phyloP scores from a whole-genome alignment of 148 eudicot species.

The Camellia lanceoleosa region DNA sequence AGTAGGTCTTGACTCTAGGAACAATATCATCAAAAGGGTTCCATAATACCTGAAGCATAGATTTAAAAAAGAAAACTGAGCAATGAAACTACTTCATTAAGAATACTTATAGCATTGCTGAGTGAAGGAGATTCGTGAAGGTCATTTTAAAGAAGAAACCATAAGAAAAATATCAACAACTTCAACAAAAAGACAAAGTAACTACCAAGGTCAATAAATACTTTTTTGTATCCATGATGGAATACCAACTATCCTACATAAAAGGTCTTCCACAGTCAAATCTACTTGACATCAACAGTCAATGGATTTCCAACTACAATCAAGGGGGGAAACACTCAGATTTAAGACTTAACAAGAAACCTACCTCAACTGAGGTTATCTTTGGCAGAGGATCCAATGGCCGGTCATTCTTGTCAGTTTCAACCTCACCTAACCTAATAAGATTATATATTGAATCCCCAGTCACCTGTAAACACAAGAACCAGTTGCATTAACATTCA shows the following conservation, averaged over 20 bases:
- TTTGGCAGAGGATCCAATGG: conserved; percentile 88
- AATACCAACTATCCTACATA: background rate
- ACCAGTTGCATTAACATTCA: background rate
- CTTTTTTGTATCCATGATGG: background rate
- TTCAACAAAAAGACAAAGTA: conserved; percentile 2
- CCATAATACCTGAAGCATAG: conserved; percentile 70
- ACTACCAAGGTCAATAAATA: background rate
- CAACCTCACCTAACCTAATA: conserved; percentile 76
- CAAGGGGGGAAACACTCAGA: background rate
- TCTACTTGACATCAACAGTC: background rate
- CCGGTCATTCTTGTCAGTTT: conserved; percentile 77
- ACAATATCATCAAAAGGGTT: conserved; percentile 95
- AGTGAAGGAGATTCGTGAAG: conserved; percentile 5
- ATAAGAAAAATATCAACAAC: conserved; percentile 10
- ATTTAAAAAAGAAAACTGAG: conserved; percentile 16
- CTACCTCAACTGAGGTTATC: conserved; percentile 76
- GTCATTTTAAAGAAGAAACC: background rate
- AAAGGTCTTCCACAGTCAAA: background rate
- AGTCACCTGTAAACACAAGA: conserved; percentile 59
- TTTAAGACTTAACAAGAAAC: conserved; percentile 4
- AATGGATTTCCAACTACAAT: background rate
- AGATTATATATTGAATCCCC: conserved; percentile 96
- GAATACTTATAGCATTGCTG: background rate
- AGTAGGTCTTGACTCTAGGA: conserved; percentile 53
- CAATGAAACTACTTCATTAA: conserved; percentile 7